Base-by-base conservation (phyloP, 208 protist genomes). In the Trichomonas tenax region DNA sequence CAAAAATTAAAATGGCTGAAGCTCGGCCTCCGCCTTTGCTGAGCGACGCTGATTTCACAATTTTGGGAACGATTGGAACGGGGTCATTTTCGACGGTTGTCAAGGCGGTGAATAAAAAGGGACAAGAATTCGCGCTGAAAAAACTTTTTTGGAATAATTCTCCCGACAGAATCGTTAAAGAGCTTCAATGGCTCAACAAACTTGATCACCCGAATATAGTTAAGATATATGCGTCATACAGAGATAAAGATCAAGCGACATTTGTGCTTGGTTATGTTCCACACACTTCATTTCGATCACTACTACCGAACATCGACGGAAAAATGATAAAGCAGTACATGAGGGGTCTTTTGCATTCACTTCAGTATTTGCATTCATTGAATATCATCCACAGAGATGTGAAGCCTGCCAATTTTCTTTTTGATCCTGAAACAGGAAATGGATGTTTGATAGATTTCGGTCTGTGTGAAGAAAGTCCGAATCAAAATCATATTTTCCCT, bases 391-490 rank as follows among this genome's bases (percentile, higher is more conserved):
- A 93, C 31, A 34, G 86, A 38, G 63, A 96, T 96, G 45, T 96
- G 3, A 90, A 90, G 36, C 95, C 95, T 9, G 84, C 96, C 2
- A 95, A 96, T 82, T 96, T 81, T 93, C 63, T 96, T 46, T 96
- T 89, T 82, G 84, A 96, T 95, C 96, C 89, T 23, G n/a, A 89
- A 58, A 46, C 82, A n/a, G 38, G 63, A 0, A 21, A 58, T 36
- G 93, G 93, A 3, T 82, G 82, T 31, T 45, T 96, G 0, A 96
- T 96, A 40, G 96, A 96, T 40, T 96, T 96, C 48, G 96, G 96
- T 21, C 34, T 96, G 0, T 58, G 86, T 38, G 81, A 84, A 84
- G 81, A 84, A 40, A 31, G 3, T n/a, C 63, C 31, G 3, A 14
- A 3, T 51, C 21, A 72, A n/a, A 8, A 72, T 8, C 81, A 84